Percentiles rank a stretch among this genome's conserved stretches.
phyloP scores from a whole-genome alignment of 805 yeast species.

The Saccharomycopsis sp. region DNA sequence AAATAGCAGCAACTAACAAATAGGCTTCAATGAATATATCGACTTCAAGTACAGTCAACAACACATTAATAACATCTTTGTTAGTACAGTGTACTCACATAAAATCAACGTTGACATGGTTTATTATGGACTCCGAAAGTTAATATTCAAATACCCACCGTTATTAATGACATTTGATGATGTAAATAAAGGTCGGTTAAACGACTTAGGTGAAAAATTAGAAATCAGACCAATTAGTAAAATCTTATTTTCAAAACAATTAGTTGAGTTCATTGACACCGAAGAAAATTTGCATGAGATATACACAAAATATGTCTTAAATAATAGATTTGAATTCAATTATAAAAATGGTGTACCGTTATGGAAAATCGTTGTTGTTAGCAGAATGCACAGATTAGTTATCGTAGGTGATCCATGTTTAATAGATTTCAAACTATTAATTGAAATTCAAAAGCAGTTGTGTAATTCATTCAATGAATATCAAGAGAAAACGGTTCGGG shows the following conservation, averaged over 20 bases:
- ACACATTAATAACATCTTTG: not conserved
- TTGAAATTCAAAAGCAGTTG: not conserved
- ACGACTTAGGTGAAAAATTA: conserved; percentile 8
- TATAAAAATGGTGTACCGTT: conserved; percentile 5
- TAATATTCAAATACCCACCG: conserved; percentile 4
- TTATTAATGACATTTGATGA: conserved; percentile 9
- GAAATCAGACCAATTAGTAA: conserved; percentile 8
- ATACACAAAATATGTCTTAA: not conserved
- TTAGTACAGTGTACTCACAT: conserved; percentile 3
- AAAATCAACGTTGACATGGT: conserved; percentile 1
- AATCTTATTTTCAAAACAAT: not conserved
- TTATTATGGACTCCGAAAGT: conserved; percentile 3
- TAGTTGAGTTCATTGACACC: conserved; percentile 5
- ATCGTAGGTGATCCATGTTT: conserved; percentile 9
- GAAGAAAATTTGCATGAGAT: not conserved
- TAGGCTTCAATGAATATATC: conserved; percentile 1
- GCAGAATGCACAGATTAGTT: conserved; percentile 1
- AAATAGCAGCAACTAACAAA: not conserved
- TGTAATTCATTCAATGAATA: conserved; percentile 7
- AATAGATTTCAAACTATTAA: not conserved
- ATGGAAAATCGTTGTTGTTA: conserved; percentile 7
- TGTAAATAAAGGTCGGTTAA: conserved; percentile 6
- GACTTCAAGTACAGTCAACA: not conserved
- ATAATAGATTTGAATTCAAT: not conserved
- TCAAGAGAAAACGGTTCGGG: not conserved